These are phyloP conservation scores for Botrytis fabae DNA, from an alignment of 2,329 filamentous ascomycete species.

Conservation along the genomic window DNA sequence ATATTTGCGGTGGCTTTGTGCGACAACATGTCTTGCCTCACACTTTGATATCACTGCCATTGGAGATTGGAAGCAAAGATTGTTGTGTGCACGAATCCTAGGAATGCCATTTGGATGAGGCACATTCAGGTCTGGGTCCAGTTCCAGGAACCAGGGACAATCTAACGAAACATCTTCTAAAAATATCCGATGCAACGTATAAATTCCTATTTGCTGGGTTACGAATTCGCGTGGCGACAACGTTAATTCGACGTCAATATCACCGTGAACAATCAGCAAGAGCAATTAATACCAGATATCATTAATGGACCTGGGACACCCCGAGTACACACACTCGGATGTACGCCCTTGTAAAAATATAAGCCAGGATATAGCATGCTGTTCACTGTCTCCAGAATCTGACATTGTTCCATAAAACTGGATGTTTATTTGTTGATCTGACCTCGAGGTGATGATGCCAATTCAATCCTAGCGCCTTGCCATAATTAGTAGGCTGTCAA, in stretches of 20 bases:
- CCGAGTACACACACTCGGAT: neutral
- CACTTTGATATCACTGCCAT: neutral
- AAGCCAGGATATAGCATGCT: neutral
- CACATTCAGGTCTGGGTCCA: neutral
- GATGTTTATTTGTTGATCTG: neutral
- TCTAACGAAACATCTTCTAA: neutral
- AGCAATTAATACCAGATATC: no score
- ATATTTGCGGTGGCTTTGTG: constrained; percentile 16
- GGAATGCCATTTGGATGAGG: neutral
- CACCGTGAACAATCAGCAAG: neutral
- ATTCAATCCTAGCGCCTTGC: neutral
- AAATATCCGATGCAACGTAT: neutral
- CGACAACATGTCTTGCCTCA: neutral
- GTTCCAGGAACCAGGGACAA: constrained; percentile 10
- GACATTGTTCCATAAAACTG: neutral
- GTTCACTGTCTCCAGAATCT: neutral
- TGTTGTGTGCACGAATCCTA: neutral
- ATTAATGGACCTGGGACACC: neutral
- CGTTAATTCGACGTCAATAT: constrained; percentile 5
- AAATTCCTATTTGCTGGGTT: neutral
- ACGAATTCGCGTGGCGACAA: constrained; percentile 2
- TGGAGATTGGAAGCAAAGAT: neutral
- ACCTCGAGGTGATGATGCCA: neutral
- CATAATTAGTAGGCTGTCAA: neutral
- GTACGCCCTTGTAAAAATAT: neutral